Evolutionary conservation across 257 asterid species (phyloP).

Genomic region (Mitragyna speciosa): DNA sequence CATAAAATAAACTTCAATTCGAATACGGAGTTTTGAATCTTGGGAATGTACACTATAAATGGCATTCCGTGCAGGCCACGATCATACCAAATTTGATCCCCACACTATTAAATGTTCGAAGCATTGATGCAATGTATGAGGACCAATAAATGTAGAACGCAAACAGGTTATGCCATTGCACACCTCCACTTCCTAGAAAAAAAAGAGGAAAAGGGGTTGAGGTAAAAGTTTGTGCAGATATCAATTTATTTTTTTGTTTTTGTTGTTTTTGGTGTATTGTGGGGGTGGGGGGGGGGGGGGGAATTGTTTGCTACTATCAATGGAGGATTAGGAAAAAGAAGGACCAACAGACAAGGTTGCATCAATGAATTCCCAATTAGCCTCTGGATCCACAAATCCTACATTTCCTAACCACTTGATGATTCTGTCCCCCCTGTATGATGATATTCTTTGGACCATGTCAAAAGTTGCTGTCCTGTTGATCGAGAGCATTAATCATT

Average conservation of each 20-base stretch:
- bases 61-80: neutral
- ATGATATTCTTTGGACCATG: neutral
- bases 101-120: neutral
- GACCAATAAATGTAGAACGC: neutral
- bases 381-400: conserved; percentile 1
- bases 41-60: neutral
- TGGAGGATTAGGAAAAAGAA: neutral
- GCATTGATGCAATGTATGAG: neutral
- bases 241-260: too few species aligned
- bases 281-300: too few species aligned
- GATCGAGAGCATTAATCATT: neutral
- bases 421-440: neutral
- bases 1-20: too few species aligned
- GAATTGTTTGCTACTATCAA: too few species aligned
- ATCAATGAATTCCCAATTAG: neutral
- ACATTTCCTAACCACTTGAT: conserved; percentile 1
- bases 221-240: neutral
- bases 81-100: neutral
- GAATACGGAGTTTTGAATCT: too few species aligned
- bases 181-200: neutral
- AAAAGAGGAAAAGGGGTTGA: neutral
- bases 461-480: neutral
- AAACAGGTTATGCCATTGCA: too few species aligned
- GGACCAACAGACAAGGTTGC: neutral
- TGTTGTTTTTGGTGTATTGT: too few species aligned